phyloP scores from a whole-genome alignment of 1,284 basidiomycete species.

The Ustilago loliicola region DNA sequence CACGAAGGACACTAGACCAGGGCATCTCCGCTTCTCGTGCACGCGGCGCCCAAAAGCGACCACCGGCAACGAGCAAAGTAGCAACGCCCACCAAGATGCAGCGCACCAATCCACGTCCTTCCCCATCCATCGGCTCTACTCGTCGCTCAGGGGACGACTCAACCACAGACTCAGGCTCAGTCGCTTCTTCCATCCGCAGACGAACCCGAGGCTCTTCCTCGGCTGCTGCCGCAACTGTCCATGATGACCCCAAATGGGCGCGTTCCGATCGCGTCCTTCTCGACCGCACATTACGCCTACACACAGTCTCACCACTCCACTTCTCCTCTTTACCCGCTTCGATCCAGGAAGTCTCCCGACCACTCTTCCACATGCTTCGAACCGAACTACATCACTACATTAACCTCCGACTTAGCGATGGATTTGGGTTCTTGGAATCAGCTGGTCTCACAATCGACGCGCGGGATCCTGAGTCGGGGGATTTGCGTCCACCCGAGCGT shows the following conservation, averaged over 20 bases:
- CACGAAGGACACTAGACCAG: constrained; percentile 30
- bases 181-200: constrained; percentile 21
- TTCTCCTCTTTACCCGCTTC: constrained; percentile 44
- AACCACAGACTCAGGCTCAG: constrained; percentile 27
- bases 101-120: constrained; percentile 27
- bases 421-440: constrained; percentile 44
- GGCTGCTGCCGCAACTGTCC: neutral
- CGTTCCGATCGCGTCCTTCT: constrained; percentile 30
- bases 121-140: constrained; percentile 28
- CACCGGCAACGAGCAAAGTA: constrained; percentile 26
- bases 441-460: constrained; percentile 28
- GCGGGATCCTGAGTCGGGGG: constrained; percentile 38
- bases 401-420: constrained; percentile 53
- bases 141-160: constrained; percentile 36
- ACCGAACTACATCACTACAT: constrained; percentile 45
- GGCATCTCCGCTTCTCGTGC: constrained; percentile 49
- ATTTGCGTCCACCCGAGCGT: constrained; percentile 39
- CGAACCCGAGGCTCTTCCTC: constrained; percentile 23
- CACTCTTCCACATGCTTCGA: constrained; percentile 41
- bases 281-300: constrained; percentile 45
- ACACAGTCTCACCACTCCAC: constrained; percentile 47
- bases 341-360: constrained; percentile 38
- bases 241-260: constrained; percentile 36
- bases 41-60: constrained; percentile 43
- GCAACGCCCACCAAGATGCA: constrained; percentile 28